Evolutionary conservation across 192 early-diverging fungal species (phyloP), one percentile per base, ranked within the genome.

Genomic region (Funneliformis mosseae): DNA sequence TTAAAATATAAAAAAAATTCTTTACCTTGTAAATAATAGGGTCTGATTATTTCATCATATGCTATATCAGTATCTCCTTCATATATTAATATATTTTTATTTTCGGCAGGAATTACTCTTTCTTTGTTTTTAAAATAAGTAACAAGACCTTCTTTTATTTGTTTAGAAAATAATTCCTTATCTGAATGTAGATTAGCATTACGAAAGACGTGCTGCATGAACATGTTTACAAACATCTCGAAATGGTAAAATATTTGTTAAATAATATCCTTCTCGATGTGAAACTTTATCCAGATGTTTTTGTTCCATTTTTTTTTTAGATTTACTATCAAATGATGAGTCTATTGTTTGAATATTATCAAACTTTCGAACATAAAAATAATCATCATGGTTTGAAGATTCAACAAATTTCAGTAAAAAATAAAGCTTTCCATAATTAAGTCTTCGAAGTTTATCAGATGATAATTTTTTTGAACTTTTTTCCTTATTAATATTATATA

Each of bases 351-450:
- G 23, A 0, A 14, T n/a, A 18, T 70, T 43, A 43, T 70, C 21
- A 4, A 4, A 28, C 16, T 70, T 70, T 43, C 18, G 9, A 39
- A 70, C 14, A 70, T 70, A 41, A 43, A 42, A 70, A 41, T 70
- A 70, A 16, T 38, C 4, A 18, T 14, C 12, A 39, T 41, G 1
- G 9, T 25, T 25, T 64, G 62, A 23, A 33, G 62, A 11, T 63
- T 64, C 11, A 23, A 64, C 62, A 39, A 41, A 42, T 0, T 39
- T 0, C 16, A 42, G 14, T 21, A 42, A n/a, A 14, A 70, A 28
- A 43, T 70, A 70, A 16, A 70, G 42, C 7, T 14, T 3, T 70
- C 68, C 68, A 38, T 70, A 18, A 43, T 70, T 70, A n/a, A 43
- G 21, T 42, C 21, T 25, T 70, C 21, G 38, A 16, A 38, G 25